phyloP scores from a whole-genome alignment of 805 yeast genomes.

The Kuraishia piskuri region DNA sequence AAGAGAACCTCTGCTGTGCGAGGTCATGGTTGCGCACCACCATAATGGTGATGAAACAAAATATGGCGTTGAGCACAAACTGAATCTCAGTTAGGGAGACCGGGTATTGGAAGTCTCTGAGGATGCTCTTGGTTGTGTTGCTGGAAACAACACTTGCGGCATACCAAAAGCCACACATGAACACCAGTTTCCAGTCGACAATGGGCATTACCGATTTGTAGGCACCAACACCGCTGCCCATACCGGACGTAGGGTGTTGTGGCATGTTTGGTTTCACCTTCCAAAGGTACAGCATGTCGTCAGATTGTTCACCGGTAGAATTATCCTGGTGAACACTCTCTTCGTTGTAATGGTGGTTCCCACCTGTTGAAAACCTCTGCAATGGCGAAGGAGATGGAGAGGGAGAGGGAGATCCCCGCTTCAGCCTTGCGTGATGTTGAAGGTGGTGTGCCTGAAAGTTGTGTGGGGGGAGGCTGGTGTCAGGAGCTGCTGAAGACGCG shows the following conservation, averaged over 20 bases:
- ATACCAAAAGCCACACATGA: conserved; percentile 74
- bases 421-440: background rate
- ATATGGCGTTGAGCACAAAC: conserved; percentile 59
- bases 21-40: conserved; percentile 22
- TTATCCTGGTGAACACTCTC: background rate
- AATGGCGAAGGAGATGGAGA: background rate
- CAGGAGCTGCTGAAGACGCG: background rate
- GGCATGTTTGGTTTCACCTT: background rate
- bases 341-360: background rate
- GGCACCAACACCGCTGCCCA: background rate
- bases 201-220: conserved; percentile 11
- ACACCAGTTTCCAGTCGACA: conserved; percentile 20
- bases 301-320: background rate
- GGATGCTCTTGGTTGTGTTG: conserved; percentile 71
- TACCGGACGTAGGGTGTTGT: background rate
- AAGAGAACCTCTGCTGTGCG: conserved; percentile 21
- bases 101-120: conserved; percentile 66
- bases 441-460: background rate
- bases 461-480: background rate
- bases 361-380: background rate
- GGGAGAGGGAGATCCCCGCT: background rate
- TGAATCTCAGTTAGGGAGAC: conserved; percentile 87
- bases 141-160: conserved; percentile 69
- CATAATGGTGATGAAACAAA: conserved; percentile 37
- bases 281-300: background rate